These are phyloP conservation scores for Phalaenopsis equestris DNA, from an alignment of 106 monocot genomes.

Conservation along the genomic window DNA sequence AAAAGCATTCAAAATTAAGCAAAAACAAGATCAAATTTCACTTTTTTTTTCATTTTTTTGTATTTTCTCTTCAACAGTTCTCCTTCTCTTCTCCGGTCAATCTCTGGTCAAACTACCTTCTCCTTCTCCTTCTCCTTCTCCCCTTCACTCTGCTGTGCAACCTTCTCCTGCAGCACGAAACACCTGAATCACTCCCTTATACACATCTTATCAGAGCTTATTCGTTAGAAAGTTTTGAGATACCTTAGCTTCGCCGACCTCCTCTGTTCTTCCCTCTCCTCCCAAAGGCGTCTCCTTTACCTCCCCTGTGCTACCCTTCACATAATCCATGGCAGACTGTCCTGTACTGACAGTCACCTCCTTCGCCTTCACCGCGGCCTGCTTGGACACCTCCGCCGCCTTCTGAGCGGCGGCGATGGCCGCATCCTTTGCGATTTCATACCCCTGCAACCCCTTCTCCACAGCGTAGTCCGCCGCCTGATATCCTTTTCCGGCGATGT, in stretches of 20 bases:
- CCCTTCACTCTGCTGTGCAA: no score
- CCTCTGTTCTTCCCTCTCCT: neutral
- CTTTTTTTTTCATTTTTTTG: no score
- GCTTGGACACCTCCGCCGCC: slow-evolving; percentile 11
- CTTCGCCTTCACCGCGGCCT: slow-evolving; percentile 13
- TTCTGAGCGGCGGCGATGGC: slow-evolving; percentile 9
- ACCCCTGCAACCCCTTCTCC: slow-evolving; percentile 26
- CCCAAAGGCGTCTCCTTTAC: neutral
- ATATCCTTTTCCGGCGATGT: slow-evolving; percentile 13
- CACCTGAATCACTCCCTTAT: no score
- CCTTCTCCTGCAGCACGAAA: no score
- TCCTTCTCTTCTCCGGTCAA: no score
- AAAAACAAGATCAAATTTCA: no score
- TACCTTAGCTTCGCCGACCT: neutral
- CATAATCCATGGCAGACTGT: neutral
- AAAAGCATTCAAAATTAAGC: no score
- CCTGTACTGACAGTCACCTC: neutral
- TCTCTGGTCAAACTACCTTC: no score
- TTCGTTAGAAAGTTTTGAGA: no score
- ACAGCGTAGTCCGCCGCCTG: slow-evolving; percentile 13
- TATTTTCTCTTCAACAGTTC: no score
- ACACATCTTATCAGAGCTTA: no score
- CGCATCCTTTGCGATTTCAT: slow-evolving; percentile 16
- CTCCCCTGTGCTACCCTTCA: neutral
- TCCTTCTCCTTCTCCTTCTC: no score